Base-by-base conservation (phyloP, 2,329 filamentous ascomycete genomes). In the Ophiostoma ulmi region DNA sequence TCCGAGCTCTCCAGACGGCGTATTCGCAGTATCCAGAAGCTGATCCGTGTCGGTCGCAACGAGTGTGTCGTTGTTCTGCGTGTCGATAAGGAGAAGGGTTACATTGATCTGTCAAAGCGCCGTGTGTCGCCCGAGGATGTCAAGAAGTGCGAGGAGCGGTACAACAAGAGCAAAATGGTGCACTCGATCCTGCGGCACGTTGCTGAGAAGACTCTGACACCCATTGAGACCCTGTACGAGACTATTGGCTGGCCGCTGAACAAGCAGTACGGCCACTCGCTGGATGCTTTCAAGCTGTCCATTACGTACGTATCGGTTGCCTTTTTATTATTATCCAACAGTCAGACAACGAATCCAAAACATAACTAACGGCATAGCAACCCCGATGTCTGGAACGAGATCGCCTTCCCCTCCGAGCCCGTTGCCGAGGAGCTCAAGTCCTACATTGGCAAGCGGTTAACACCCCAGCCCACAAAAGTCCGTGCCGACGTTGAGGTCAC, bases 161-260 rank as follows among this genome's bases (percentile, higher is more conserved):
- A 97, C 87, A 99, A 99, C 88, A 99, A 99, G 90, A 92, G 93
- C 85, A 99, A 99, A 86, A 96, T 97, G 86, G 95, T 98, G 58
- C 95, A 99, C 83, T 96, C 93, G 70, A 97, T 99, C 82, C 94
- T 99, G 92, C 91, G 94, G 80, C 95, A 99, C 81, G 95, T 99
- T 74, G 94, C 95, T 75, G 94, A 99, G 84, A 97, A 97, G 87
- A 97, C 93, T 63, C 89, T 91, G 79, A 91, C 89, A 39, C 94
- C 94, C n/a, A 96, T 99, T 78, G 93, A 98, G 85, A 87, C 89
- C 69, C 87, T 99, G 71, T 99, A 99, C 83, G 90, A 97, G 85
- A 89, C 86, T 76, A 97, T 99, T 79, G 93, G 90, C 74, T 99
- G 96, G 96, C 95, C 96, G 68, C 84, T 99, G 78, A 97, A 97